Percentiles rank a stretch among this genome's conserved stretches.
Conservation (phyloP, 805 yeast genomes). For the Suhomyces sp. region DNA sequence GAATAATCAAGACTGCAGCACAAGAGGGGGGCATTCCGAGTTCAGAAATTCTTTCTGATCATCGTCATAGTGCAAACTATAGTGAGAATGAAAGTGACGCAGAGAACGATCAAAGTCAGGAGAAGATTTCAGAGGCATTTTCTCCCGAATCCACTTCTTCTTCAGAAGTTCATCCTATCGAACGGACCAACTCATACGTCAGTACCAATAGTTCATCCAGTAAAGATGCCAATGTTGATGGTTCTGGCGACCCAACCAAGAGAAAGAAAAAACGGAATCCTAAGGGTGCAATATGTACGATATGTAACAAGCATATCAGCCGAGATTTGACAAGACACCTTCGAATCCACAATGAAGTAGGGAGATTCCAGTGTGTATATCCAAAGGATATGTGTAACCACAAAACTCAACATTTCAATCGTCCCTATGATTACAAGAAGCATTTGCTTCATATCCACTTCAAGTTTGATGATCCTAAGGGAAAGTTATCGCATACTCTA, state of each 20-base stretch:
- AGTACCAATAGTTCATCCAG: conserved; percentile 1
- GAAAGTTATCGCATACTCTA: conserved; percentile 38
- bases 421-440: conserved; percentile 48
- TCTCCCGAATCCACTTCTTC: conserved; percentile 1
- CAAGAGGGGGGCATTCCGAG: neutral
- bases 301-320: conserved; percentile 42
- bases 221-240: neutral
- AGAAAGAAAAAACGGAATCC: conserved; percentile 25
- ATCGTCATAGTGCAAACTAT: neutral
- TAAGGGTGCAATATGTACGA: conserved; percentile 38
- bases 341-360: conserved; percentile 44
- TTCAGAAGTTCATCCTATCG: neutral
- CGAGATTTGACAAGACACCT: conserved; percentile 43
- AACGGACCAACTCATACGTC: neutral
- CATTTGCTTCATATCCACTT: conserved; percentile 44
- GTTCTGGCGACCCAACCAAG: neutral
- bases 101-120: neutral
- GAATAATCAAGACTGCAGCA: neutral
- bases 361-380: conserved; percentile 43
- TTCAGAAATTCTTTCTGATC: neutral
- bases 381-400: conserved; percentile 41
- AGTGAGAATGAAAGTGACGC: neutral
- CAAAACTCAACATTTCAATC: conserved; percentile 41
- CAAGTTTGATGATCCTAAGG: conserved; percentile 41
- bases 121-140: neutral